Percentiles rank a stretch among this genome's conserved stretches.
Evolutionary conservation across 345 rosid species (phyloP).

Genomic region (Aegle marmelos): DNA sequence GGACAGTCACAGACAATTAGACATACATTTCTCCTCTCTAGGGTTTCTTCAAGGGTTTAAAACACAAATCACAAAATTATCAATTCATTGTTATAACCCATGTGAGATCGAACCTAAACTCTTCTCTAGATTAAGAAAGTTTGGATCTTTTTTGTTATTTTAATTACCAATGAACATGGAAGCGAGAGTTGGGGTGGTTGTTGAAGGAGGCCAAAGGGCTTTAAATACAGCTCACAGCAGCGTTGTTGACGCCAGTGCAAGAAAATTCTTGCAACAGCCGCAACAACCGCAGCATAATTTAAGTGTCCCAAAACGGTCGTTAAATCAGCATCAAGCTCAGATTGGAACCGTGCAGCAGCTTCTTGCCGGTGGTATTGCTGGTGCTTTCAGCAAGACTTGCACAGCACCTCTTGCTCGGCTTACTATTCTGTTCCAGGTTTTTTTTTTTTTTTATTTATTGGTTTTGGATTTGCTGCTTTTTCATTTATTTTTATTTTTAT

Average conservation of each 20-base stretch:
- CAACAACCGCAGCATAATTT: constrained; percentile 13
- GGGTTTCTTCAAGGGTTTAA: constrained; percentile 4
- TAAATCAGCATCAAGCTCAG: constrained; percentile 38
- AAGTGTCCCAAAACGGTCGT: constrained; percentile 25
- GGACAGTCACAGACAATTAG: not conserved
- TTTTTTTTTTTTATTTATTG: not conserved
- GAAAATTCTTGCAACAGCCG: constrained; percentile 53
- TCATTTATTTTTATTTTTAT: constrained; percentile 31
- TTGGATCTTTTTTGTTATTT: not conserved
- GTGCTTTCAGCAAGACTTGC: constrained; percentile 95
- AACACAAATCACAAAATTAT: not conserved
- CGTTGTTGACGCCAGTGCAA: constrained; percentile 57
- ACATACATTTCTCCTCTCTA: not conserved
- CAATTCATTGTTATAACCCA: constrained; percentile 6
- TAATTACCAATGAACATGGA: constrained; percentile 41
- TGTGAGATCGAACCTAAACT: constrained; percentile 2
- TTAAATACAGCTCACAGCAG: constrained; percentile 55
- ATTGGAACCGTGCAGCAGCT: constrained; percentile 55
- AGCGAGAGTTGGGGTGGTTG: constrained; percentile 76
- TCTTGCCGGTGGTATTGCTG: constrained; percentile 89
- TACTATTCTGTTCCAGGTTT: constrained; percentile 91
- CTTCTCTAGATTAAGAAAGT: not conserved
- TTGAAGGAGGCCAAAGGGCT: constrained; percentile 69
- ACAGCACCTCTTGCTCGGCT: constrained; percentile 98
- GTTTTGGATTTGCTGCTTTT: constrained; percentile 28